Base-by-base conservation (phyloP, 805 yeast genomes). In the Yarrowia deformans region DNA sequence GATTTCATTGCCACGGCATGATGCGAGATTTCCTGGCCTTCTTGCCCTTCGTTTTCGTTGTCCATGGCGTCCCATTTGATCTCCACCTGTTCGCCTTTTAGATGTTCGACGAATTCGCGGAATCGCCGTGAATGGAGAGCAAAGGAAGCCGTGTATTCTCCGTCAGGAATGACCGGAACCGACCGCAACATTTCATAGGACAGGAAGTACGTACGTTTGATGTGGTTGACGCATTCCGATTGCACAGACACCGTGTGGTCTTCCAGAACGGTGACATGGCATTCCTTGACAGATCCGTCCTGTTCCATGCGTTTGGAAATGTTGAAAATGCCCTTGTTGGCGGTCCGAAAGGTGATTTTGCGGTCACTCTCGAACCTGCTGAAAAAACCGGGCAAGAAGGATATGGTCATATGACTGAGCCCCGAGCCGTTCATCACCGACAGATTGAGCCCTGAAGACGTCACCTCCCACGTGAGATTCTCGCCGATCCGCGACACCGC, bases 321-420 rank as follows among this genome's bases (percentile, higher is more conserved):
- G 42, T 60, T 60, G 66, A 60, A 60, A 32, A 60, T 34, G 32
- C 66, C 66, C 42, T 60, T 60, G 50, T 43, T 43, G 40, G 66
- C 66, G 13, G 66, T 60, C 1, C 52, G 45, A 14, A 60, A 43
- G 3, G 52, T 18, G 23, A 39, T 1, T 5, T 14, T 10, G 12
- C 6, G 42, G 34, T 18, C 18, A 8, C 16, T 14, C 1, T 49
- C 54, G 18, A 45, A 60, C 5, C 35, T 6, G 48, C 48, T 42
- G 48, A 60, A 60, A 34, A 60, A 60, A 1, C 16, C 34, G 2
- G 66, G 66, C 34, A 60, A 34, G 19, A 60, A 60, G 8, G 18
- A 18, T 29, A 60, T 45, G 42, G 42, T 45, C 52, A 60, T 43
- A 10, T 60, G 66, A 13, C 66, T 60, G 19, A 60, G 13, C 6